Evolutionary conservation across 805 yeast genomes (phyloP).

Genomic region (Metschnikowia drakensbergensis): DNA sequence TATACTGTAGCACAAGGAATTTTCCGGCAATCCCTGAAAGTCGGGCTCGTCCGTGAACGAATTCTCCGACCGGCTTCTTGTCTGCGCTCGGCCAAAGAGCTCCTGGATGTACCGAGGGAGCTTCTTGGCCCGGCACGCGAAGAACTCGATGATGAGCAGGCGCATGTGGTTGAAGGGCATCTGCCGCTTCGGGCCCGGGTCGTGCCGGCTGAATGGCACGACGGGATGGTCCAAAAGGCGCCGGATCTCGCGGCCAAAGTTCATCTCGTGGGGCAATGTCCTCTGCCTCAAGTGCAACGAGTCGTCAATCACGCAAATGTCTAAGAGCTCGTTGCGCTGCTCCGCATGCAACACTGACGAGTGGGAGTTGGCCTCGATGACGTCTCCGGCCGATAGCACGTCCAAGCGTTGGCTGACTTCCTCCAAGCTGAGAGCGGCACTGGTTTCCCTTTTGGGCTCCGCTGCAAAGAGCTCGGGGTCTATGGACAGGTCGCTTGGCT

Average conservation of each 20-base stretch:
- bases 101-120: constrained; percentile 29
- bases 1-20: constrained; percentile 27
- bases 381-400: constrained; percentile 27
- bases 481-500: background rate
- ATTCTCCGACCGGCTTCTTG: constrained; percentile 15
- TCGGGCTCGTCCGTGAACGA: constrained; percentile 13
- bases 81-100: constrained; percentile 20
- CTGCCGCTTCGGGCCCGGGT: too few relatives aligned
- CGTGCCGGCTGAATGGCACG: background rate
- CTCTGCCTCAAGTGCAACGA: constrained; percentile 24
- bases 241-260: constrained; percentile 24
- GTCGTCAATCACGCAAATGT: constrained; percentile 32
- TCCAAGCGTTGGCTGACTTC: constrained; percentile 17
- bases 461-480: background rate
- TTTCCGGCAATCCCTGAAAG: constrained; percentile 31
- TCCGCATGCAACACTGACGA: constrained; percentile 27
- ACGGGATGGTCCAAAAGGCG: background rate
- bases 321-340: constrained; percentile 34
- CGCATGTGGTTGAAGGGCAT: constrained; percentile 11
- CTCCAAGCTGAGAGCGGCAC: background rate
- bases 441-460: background rate
- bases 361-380: constrained; percentile 22
- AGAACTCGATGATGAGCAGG: constrained; percentile 17
- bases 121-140: constrained; percentile 35
- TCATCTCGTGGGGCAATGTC: constrained; percentile 38